Evolutionary conservation across 768 basidiomycete genomes (phyloP), one percentile per base, ranked within the genome.

Genomic region (Lentinus tigrinus): DNA sequence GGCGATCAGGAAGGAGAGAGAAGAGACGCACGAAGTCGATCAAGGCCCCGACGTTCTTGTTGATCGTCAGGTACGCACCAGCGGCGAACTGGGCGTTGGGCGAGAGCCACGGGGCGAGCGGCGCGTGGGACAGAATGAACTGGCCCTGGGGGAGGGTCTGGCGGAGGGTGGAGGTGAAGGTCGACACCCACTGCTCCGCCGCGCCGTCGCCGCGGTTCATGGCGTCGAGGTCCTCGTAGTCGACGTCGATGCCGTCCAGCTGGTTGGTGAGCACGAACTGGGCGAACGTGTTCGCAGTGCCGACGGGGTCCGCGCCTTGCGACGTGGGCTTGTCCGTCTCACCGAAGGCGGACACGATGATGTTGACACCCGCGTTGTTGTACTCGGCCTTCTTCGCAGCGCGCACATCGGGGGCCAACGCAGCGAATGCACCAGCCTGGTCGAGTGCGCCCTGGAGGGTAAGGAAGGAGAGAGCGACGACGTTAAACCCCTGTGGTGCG

Each of bases 61-160:
- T 73, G n/a, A 88, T 78, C 52, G 73, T 76, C 21, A 82, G 72
- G 65, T 87, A 87, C 16, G 78, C 87, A 19, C 83, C 73, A 51
- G 75, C 69, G 62, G 74, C 73, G 68, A 70, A 57, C 38, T 56
- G 57, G 24, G 21, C 46, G 50, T 57, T 59, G 8, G 54, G 60
- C n/a, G 52, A 51, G 40, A 62, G 58, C 61, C 58, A 64, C 3
- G 64, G 64, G 3, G 64, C 63, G 27, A 65, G 55, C 80, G 63
- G 65, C 1, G 67, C 65, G 34, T 68, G 58, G 14, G 65, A 60
- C 43, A 64, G 28, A 31, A 63, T 57, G 47, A 63, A 64, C 44
- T 66, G 47, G 3, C 56, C 60, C 31, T 57, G 47, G 23, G 67
- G 65, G n/a, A 67, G 66, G 49, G 48, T 58, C 24, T 58, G n/a